Conservation (phyloP, 331 rosid species). For the Dryas integrifolia region DNA sequence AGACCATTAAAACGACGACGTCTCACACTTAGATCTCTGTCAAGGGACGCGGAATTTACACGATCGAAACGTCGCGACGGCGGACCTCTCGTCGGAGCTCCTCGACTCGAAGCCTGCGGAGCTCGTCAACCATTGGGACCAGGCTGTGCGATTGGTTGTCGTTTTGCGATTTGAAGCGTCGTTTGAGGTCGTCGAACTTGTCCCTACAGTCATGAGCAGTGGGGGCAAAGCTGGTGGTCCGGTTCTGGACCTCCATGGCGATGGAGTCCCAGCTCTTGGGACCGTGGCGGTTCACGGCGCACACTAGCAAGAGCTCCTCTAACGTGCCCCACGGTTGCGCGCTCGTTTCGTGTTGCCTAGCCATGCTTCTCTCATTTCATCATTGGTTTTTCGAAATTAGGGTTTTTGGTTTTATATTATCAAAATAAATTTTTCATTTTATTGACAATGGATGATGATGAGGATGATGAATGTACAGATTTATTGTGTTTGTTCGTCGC, state of each 20-base stretch:
- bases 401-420: slow-evolving; percentile 34
- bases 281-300: slow-evolving; percentile 53
- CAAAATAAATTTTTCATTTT: background rate
- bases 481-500: slow-evolving; percentile 9
- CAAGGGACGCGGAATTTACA: slow-evolving; percentile 32
- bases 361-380: slow-evolving; percentile 44
- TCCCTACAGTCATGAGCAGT: slow-evolving; percentile 34
- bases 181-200: slow-evolving; percentile 38
- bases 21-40: slow-evolving; percentile 37
- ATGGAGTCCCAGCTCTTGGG: slow-evolving; percentile 48
- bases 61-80: slow-evolving; percentile 48
- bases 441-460: background rate
- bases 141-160: slow-evolving; percentile 21
- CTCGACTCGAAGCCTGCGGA: slow-evolving; percentile 44
- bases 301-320: slow-evolving; percentile 52
- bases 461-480: slow-evolving; percentile 3
- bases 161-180: slow-evolving; percentile 31
- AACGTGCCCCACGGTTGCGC: slow-evolving; percentile 51
- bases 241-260: slow-evolving; percentile 36
- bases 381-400: slow-evolving; percentile 32
- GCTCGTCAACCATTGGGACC: slow-evolving; percentile 33
- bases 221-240: slow-evolving; percentile 22
- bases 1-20: slow-evolving; percentile 13
- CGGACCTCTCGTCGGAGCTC: slow-evolving; percentile 55
- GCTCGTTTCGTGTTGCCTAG: slow-evolving; percentile 42